These are phyloP conservation scores for Uronychia binucleata DNA, from an alignment of 73 alveolate species.

Conservation along the genomic window DNA sequence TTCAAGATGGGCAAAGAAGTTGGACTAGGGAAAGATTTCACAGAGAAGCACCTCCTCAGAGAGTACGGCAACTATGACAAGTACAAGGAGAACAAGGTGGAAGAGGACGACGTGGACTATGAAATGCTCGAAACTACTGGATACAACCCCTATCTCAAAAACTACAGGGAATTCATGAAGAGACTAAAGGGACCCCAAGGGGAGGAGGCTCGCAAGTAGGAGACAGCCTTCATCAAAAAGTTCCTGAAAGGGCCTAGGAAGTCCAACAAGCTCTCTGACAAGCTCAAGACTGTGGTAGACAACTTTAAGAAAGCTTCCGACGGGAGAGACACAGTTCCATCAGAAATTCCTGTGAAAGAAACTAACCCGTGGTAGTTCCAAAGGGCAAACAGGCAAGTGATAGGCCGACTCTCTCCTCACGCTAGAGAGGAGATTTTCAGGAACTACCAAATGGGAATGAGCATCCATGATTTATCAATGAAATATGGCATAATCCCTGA, in stretches of 20 bases:
- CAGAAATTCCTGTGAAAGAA: background rate
- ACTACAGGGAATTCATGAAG: constrained; percentile 27
- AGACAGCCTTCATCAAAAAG: background rate
- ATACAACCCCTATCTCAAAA: background rate
- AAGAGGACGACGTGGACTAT: constrained; percentile 23
- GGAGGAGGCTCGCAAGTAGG: constrained; percentile 11
- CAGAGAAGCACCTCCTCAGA: constrained; percentile 14
- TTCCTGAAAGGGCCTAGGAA: background rate
- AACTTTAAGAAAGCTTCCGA: background rate
- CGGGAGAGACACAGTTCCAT: background rate
- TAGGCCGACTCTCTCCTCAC: constrained; percentile 67
- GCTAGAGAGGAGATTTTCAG: constrained; percentile 68
- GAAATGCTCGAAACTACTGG: constrained; percentile 8
- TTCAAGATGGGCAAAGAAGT: constrained; percentile 1
- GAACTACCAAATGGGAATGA: constrained; percentile 63
- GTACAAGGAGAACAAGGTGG: constrained; percentile 20
- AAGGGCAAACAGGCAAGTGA: background rate
- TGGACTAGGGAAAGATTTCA: constrained; percentile 31
- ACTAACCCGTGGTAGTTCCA: background rate
- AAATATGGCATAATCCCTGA: constrained; percentile 78
- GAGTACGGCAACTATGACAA: constrained; percentile 55
- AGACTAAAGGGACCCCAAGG: constrained; percentile 1
- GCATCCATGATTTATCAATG: constrained; percentile 62
- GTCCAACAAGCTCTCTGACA: background rate
- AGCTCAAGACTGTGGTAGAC: background rate